These are phyloP conservation scores for Fraxinus dipetala DNA, from an alignment of 305 asterid species.

Conservation along the genomic window DNA sequence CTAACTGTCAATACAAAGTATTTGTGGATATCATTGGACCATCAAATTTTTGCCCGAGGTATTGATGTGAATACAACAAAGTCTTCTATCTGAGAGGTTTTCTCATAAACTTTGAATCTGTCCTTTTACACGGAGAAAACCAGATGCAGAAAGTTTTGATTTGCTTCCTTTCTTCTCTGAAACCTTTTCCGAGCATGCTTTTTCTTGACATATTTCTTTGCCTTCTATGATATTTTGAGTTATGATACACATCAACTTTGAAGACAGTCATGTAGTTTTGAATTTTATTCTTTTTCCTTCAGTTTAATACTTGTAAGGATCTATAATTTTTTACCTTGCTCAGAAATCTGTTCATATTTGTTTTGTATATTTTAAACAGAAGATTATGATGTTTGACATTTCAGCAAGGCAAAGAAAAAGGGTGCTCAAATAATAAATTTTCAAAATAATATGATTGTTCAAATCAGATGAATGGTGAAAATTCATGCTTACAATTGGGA, in stretches of 20 bases:
- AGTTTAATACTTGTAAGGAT: not conserved
- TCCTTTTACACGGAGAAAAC: not conserved
- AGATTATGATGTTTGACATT: not conserved
- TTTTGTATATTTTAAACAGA: not conserved
- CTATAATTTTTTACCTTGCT: not conserved
- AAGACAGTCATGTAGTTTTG: slow-evolving; percentile 2
- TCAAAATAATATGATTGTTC: not conserved
- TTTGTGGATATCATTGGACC: slow-evolving; percentile 51
- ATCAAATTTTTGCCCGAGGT: slow-evolving; percentile 36
- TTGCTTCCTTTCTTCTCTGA: too few relatives aligned
- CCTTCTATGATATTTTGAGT: not conserved
- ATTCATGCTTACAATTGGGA: not conserved
- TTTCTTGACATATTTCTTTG: too few relatives aligned
- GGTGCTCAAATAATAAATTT: not conserved
- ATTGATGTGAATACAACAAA: slow-evolving; percentile 10
- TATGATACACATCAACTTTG: not conserved
- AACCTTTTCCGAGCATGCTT: not conserved
- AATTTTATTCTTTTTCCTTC: not conserved
- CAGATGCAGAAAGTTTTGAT: slow-evolving; percentile 17
- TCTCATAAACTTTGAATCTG: not conserved
- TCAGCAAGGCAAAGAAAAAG: not conserved
- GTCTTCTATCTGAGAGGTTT: slow-evolving; percentile 7
- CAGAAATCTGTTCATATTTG: not conserved
- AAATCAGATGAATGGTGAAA: not conserved
- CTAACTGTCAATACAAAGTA: slow-evolving; percentile 54